A percentile compares a stretch with the other conserved stretches of the same genome.
Evolutionary conservation across 257 asterid species (phyloP).

Genomic region (Sherardia arvensis): DNA sequence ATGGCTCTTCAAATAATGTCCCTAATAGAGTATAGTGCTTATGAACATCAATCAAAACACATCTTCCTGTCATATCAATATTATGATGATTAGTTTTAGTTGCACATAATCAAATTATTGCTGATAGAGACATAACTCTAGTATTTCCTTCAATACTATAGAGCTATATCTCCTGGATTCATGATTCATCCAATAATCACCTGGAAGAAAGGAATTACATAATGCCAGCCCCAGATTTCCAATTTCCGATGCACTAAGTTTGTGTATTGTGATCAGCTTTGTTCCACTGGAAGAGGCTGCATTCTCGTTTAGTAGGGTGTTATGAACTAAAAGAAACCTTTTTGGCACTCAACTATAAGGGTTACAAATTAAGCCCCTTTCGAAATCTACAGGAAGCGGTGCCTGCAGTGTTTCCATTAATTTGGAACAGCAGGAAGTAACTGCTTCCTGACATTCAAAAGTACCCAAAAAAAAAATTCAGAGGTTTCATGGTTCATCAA

Average conservation of each 20-base stretch:
- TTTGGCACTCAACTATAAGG: not conserved
- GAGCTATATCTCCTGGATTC: not conserved
- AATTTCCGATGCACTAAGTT: constrained; percentile 61
- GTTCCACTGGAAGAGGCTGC: constrained; percentile 95
- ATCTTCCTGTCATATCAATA: not conserved
- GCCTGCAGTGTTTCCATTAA: constrained; percentile 82
- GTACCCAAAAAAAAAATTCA: too few relatives aligned
- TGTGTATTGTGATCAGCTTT: constrained; percentile 77
- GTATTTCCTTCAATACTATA: too few relatives aligned
- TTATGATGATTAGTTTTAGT: not conserved
- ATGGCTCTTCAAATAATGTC: constrained; percentile 5
- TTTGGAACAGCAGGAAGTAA: constrained; percentile 82
- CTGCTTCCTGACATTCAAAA: constrained; percentile 62
- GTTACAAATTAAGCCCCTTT: not conserved
- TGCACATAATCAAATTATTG: not conserved
- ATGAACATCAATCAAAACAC: not conserved
- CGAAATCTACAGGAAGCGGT: constrained; percentile 8
- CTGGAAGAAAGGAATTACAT: constrained; percentile 89
- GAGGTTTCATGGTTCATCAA: too few relatives aligned
- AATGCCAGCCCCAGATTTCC: constrained; percentile 92
- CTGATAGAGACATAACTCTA: not conserved
- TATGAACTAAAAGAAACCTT: not conserved
- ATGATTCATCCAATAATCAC: constrained; percentile 35
- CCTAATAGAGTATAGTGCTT: constrained; percentile 13
- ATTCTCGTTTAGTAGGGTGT: not conserved